Conservation (phyloP, 306 rosid species). For the Lupinus albus region DNA sequence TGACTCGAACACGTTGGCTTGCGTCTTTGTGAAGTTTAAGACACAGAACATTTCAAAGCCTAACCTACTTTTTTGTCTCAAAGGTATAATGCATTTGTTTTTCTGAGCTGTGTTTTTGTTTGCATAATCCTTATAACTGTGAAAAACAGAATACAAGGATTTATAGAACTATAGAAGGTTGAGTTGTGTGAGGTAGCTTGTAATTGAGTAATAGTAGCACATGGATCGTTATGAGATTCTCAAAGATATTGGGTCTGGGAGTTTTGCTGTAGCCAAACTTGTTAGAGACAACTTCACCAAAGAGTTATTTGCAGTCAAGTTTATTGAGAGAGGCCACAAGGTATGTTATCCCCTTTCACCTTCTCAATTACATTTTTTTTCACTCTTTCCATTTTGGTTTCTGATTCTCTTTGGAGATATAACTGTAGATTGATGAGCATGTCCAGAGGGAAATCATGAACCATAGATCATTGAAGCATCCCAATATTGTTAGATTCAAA, state of each 20-base stretch:
- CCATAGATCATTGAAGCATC: slow-evolving; percentile 87
- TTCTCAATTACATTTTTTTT: too few species aligned
- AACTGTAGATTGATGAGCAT: slow-evolving; percentile 72
- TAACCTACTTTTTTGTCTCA: slow-evolving; percentile 24
- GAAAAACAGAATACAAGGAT: not conserved
- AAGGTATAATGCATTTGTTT: slow-evolving; percentile 12
- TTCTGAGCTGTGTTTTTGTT: slow-evolving; percentile 19
- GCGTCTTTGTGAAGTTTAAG: slow-evolving; percentile 35
- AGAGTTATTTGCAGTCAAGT: slow-evolving; percentile 72
- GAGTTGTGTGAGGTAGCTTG: slow-evolving; percentile 1
- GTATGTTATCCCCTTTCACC: slow-evolving; percentile 35
- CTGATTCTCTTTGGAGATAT: slow-evolving; percentile 28
- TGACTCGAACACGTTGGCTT: slow-evolving; percentile 34
- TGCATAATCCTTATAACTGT: slow-evolving; percentile 6
- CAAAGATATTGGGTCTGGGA: slow-evolving; percentile 79
- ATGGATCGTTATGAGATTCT: slow-evolving; percentile 86
- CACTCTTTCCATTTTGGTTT: slow-evolving; percentile 1
- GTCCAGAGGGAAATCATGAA: slow-evolving; percentile 88
- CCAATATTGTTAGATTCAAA: slow-evolving; percentile 79
- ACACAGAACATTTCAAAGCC: slow-evolving; percentile 22
- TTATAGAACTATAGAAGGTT: not conserved
- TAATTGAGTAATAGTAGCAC: not conserved
- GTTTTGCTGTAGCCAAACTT: slow-evolving; percentile 77
- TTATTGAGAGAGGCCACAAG: slow-evolving; percentile 83
- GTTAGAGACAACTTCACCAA: slow-evolving; percentile 58